phyloP scores from a whole-genome alignment of 257 asterid species.

The Ehretia macrophylla region DNA sequence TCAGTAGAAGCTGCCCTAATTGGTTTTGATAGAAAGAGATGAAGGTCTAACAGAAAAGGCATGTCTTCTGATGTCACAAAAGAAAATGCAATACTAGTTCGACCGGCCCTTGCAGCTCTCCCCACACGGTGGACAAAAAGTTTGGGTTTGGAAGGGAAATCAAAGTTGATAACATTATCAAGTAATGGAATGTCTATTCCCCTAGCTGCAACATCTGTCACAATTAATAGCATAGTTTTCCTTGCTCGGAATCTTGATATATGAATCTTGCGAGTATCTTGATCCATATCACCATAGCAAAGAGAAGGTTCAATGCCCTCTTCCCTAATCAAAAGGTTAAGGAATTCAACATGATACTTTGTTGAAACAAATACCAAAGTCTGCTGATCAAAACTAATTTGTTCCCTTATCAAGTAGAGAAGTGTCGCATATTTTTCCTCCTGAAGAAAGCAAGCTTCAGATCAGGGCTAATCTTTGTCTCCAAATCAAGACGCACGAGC shows the following conservation, averaged over 20 bases:
- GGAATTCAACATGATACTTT: no score
- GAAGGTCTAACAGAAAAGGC: constrained; percentile 87
- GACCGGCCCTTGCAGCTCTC: constrained; percentile 99
- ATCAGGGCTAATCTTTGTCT: constrained; percentile 88
- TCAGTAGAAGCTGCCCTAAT: constrained; percentile 86
- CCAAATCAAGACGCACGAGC: constrained; percentile 90
- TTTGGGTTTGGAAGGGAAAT: constrained; percentile 88
- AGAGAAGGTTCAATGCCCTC: constrained; percentile 87
- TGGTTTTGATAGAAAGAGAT: constrained; percentile 89
- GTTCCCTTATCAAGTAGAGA: constrained; percentile 80
- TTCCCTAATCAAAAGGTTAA: constrained; percentile 57
- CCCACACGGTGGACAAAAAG: constrained; percentile 98
- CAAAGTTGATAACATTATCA: constrained; percentile 89
- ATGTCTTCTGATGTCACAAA: constrained; percentile 81
- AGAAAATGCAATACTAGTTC: constrained; percentile 82
- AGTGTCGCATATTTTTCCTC: constrained; percentile 88
- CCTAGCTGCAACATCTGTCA: constrained; percentile 98
- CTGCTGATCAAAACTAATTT: constrained; percentile 54
- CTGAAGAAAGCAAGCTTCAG: constrained; percentile 71
- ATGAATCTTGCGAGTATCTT: constrained; percentile 83
- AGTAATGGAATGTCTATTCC: constrained; percentile 97
- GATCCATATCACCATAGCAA: constrained; percentile 99
- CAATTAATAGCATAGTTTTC: constrained; percentile 84
- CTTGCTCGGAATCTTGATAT: constrained; percentile 77
- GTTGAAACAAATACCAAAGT: no score